Evolutionary conservation across 345 rosid genomes (phyloP), one percentile per base, ranked within the genome.

Genomic region (Sisymbrium irio): DNA sequence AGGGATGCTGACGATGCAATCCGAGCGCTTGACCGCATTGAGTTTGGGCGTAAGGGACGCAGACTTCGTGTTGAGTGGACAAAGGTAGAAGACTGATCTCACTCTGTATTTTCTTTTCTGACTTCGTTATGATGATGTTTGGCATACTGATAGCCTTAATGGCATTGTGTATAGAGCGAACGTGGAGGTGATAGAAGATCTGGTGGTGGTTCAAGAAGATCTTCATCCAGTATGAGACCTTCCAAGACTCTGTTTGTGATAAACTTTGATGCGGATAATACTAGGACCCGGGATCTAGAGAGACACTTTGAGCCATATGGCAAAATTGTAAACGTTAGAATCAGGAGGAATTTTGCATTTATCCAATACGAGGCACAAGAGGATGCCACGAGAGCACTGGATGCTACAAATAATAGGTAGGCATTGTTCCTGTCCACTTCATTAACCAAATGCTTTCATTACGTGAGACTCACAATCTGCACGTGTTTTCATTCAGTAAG

Each of bases 31-130:
- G 97, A 94, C 63, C 83, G 89, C 62, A 39, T 78, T 18, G 98
- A 94, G 58, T 94, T 91, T 75, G 98, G 98, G 60, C 89, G 88
- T 4, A 94, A 91, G 83, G 98, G 98, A 47, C 96, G 97, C 58
- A 90, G 88, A 78, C 98, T 93, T 65, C 92, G 91, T 69, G 98
- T 89, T 62, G 97, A 94, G 72, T 94, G 98, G 98, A 91, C 97
- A 32, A 94, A 89, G 89, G 98, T 91, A 35, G 42, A 15, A 49
- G 54, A 54, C 42, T 22, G 22, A 32, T 9, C 68, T 71, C 4
- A 25, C 67, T 83, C 66, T 84, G 46, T 42, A 11, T 47, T 36
- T 47, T 40, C 7, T 39, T n/a, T 27, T 36, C 49, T 85, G 92
- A 59, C 85, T 87, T 66, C 81, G 73, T 62, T 84, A 85, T 78